Evolutionary conservation across 441 rosid species (phyloP).

Genomic region (Eruca vesicaria): DNA sequence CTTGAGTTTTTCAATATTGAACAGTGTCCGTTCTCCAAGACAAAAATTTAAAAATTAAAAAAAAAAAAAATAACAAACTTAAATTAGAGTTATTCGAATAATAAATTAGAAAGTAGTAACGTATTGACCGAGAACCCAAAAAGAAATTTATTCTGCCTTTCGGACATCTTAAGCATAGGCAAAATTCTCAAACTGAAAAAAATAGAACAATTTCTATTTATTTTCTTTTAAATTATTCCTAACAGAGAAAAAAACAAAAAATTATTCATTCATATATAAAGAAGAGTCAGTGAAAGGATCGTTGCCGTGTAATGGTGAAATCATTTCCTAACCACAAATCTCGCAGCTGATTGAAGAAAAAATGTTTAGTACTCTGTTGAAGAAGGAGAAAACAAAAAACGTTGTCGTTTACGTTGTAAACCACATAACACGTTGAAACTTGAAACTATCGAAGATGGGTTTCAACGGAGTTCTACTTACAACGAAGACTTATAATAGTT

Average conservation of each 20-base stretch:
- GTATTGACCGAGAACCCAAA: slow-evolving; percentile 3
- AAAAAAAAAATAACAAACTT: background rate
- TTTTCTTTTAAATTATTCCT: background rate
- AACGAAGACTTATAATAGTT: slow-evolving; percentile 20
- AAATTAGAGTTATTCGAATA: slow-evolving; percentile 4
- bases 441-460: slow-evolving; percentile 13
- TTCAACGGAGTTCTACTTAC: slow-evolving; percentile 2
- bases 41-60: background rate
- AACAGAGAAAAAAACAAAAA: background rate
- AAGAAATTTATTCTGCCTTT: slow-evolving; percentile 15
- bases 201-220: background rate
- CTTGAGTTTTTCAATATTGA: slow-evolving; percentile 19
- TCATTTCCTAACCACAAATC: slow-evolving; percentile 24
- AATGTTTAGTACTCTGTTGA: slow-evolving; percentile 5
- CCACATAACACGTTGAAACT: slow-evolving; percentile 20
- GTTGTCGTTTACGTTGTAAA: slow-evolving; percentile 5
- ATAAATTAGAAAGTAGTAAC: background rate
- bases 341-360: slow-evolving; percentile 27
- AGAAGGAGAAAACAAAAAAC: background rate
- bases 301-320: slow-evolving; percentile 23
- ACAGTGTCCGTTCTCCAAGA: slow-evolving; percentile 18
- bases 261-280: background rate
- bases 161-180: slow-evolving; percentile 21
- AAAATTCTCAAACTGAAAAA: background rate
- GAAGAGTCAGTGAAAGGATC: background rate